A percentile compares a stretch with the other conserved stretches of the same genome.
These are phyloP conservation scores for Apiospora marii DNA, from an alignment of 2,329 filamentous ascomycete species.

Conservation along the genomic window DNA sequence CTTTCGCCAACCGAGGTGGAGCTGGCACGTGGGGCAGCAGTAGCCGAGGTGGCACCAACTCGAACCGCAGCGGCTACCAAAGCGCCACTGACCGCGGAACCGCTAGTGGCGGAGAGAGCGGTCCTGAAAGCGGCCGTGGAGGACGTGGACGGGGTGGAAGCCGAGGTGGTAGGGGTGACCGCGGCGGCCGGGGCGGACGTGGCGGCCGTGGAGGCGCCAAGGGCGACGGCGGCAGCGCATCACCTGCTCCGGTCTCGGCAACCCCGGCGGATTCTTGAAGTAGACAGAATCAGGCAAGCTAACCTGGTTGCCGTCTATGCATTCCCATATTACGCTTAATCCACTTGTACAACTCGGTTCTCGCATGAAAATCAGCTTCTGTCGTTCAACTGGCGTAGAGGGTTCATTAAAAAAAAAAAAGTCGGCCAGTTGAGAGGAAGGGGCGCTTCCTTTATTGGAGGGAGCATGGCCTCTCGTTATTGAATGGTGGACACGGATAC, in stretches of 20 bases:
- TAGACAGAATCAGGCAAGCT: not conserved
- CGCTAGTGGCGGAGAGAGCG: constrained; percentile 74
- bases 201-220: constrained; percentile 45
- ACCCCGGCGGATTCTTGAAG: constrained; percentile 23
- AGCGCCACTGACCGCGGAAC: constrained; percentile 77
- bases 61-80: constrained; percentile 76
- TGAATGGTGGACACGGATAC: constrained; percentile 15
- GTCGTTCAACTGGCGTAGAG: constrained; percentile 29
- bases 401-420: constrained; percentile 27
- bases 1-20: constrained; percentile 66
- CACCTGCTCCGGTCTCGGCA: constrained; percentile 54
- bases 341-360: constrained; percentile 19
- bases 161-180: constrained; percentile 65
- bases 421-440: constrained; percentile 26
- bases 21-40: constrained; percentile 70
- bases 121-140: constrained; percentile 64
- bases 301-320: constrained; percentile 5
- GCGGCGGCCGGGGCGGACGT: constrained; percentile 62
- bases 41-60: constrained; percentile 66
- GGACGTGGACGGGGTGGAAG: constrained; percentile 63
- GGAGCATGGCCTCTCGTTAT: not conserved
- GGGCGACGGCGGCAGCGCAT: constrained; percentile 63
- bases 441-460: constrained; percentile 20
- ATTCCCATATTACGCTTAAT: constrained; percentile 7
- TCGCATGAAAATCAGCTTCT: constrained; percentile 25